Percentiles rank a stretch among this genome's conserved stretches.
phyloP scores from a whole-genome alignment of 2,329 filamentous ascomycete species.

The Fusarium domesticum region DNA sequence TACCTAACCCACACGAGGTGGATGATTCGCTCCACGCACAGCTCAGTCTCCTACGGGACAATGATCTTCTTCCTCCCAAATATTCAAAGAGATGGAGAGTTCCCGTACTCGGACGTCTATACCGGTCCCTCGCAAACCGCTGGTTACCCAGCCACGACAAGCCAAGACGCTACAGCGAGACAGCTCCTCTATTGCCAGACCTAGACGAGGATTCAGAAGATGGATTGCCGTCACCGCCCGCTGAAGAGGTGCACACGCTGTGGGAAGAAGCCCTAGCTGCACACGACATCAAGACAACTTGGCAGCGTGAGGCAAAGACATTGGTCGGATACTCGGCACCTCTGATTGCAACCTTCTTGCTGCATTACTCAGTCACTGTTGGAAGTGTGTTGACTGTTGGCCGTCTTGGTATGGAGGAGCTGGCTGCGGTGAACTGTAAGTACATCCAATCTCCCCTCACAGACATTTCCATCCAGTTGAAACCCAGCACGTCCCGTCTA shows the following conservation, averaged over 20 bases:
- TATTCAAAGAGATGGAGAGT: constrained; percentile 7
- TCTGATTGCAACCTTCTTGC: constrained; percentile 64
- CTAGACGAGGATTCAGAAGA: constrained; percentile 3
- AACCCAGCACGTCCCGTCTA: background rate
- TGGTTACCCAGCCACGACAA: constrained; percentile 15
- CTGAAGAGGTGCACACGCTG: constrained; percentile 19
- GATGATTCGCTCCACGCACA: constrained; percentile 21
- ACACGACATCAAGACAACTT: constrained; percentile 79
- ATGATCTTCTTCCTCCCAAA: constrained; percentile 16
- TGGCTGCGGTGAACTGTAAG: constrained; percentile 39
- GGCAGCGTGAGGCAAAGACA: constrained; percentile 81
- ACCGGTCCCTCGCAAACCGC: constrained; percentile 16
- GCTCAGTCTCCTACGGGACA: constrained; percentile 17
- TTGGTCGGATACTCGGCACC: constrained; percentile 66
- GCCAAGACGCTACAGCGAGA: constrained; percentile 7
- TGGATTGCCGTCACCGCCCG: constrained; percentile 8
- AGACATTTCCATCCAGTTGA: too few species aligned
- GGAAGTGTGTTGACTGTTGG: constrained; percentile 73
- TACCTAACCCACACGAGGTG: constrained; percentile 20
- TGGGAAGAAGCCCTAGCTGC: constrained; percentile 80
- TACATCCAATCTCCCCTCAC: background rate
- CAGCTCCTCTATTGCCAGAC: constrained; percentile 5
- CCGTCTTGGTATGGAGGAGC: constrained; percentile 61
- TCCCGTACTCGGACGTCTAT: constrained; percentile 2
- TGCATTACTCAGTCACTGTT: constrained; percentile 77